These are phyloP conservation scores for Catharanthus roseus DNA, from an alignment of 257 asterid species.

Conservation along the genomic window DNA sequence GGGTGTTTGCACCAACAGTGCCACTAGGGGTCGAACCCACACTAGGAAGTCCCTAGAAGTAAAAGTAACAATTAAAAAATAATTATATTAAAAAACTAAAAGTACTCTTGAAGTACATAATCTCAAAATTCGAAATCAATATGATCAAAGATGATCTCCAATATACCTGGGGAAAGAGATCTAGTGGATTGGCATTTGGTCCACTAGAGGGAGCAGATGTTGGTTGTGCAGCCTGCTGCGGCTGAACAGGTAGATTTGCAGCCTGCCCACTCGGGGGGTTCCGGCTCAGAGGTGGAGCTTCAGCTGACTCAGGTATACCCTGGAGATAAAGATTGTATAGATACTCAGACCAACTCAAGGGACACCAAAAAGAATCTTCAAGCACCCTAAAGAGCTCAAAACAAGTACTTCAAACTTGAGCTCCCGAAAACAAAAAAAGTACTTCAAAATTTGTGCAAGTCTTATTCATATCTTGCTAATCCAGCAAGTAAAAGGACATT, in stretches of 20 bases:
- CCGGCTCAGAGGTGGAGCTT: conserved; percentile 45
- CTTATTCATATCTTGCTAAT: background rate
- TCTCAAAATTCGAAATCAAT: background rate
- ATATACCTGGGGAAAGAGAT: conserved; percentile 81
- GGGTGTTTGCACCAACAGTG: conserved; percentile 56
- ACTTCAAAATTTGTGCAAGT: background rate
- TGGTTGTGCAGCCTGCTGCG: conserved; percentile 51
- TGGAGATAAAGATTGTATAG: conserved; percentile 6
- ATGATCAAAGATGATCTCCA: background rate
- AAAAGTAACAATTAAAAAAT: background rate
- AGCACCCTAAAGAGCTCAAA: too few species aligned
- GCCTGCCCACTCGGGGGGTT: conserved; percentile 32
- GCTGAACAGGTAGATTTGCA: conserved; percentile 41
- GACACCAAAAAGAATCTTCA: background rate
- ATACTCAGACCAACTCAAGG: background rate
- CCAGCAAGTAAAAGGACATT: background rate
- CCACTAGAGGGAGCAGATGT: conserved; percentile 45
- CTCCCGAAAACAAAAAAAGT: background rate
- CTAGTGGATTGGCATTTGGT: conserved; percentile 73
- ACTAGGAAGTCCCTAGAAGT: conserved; percentile 52
- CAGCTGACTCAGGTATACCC: conserved; percentile 78
- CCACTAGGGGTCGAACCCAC: conserved; percentile 55
- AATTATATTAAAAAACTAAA: background rate
- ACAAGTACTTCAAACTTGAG: too few species aligned
- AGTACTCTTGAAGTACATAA: background rate